A percentile compares a stretch with the other conserved stretches of the same genome.
These are phyloP conservation scores for Penicillium waksmanii DNA, from an alignment of 495 filamentous ascomycete genomes.

Conservation along the genomic window DNA sequence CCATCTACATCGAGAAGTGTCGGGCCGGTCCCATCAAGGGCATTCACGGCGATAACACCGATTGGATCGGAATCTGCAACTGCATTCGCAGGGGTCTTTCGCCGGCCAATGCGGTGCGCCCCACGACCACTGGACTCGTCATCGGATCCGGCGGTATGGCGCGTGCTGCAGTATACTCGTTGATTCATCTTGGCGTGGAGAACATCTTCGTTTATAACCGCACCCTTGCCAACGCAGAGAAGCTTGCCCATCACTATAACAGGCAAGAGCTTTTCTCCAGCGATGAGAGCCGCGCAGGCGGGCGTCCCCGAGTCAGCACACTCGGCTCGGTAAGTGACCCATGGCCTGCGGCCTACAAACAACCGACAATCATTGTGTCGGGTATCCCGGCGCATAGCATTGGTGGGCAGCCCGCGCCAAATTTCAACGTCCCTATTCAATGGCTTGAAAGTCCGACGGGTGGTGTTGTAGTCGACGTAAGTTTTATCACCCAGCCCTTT, in stretches of 20 bases:
- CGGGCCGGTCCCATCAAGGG: constrained; percentile 63
- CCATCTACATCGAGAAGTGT: constrained; percentile 59
- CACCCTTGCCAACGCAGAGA: constrained; percentile 59
- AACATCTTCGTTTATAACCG: constrained; percentile 77
- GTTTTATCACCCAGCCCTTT: constrained; percentile 22
- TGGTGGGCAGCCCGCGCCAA: constrained; percentile 62
- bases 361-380: constrained; percentile 74
- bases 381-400: constrained; percentile 72
- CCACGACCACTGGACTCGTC: constrained; percentile 67
- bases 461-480: constrained; percentile 74
- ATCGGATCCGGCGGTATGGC: constrained; percentile 83
- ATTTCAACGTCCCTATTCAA: constrained; percentile 69
- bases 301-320: constrained; percentile 54
- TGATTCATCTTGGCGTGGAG: constrained; percentile 74
- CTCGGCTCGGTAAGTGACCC: constrained; percentile 56
- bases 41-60: constrained; percentile 81
- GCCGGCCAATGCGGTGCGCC: constrained; percentile 74
- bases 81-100: constrained; percentile 75
- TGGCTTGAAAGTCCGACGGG: constrained; percentile 80
- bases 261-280: constrained; percentile 36
- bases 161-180: constrained; percentile 75
- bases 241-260: constrained; percentile 72
- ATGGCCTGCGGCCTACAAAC: constrained; percentile 67
- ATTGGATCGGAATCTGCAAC: constrained; percentile 76
- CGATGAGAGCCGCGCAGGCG: constrained; percentile 20